Conservation (phyloP, 2,329 filamentous ascomycete genomes). For the Teratosphaeriaceae sp. region DNA sequence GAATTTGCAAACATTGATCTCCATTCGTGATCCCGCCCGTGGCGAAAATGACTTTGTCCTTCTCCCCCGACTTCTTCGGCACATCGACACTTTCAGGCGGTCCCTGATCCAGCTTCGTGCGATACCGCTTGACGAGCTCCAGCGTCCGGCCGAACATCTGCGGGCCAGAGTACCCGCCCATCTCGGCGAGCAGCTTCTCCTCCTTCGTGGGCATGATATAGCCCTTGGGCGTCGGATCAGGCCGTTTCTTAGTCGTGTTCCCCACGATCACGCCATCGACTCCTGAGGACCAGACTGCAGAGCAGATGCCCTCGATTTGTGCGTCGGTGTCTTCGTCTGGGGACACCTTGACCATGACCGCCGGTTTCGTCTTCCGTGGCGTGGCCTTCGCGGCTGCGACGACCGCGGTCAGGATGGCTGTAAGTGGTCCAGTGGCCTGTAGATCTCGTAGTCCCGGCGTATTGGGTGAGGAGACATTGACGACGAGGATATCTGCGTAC, state of each 20-base stretch:
- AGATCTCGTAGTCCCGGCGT: conserved; percentile 84
- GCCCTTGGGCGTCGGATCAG: conserved; percentile 61
- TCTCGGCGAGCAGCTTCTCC: conserved; percentile 61
- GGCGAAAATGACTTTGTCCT: conserved; percentile 80
- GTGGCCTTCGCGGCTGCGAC: conserved; percentile 68
- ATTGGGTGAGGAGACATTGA: conserved; percentile 96
- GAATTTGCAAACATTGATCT: conserved; percentile 69
- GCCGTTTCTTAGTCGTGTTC: conserved; percentile 86
- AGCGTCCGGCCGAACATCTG: conserved; percentile 78
- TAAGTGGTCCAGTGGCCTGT: conserved; percentile 78
- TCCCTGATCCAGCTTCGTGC: conserved; percentile 44
- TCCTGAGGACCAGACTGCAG: conserved; percentile 73
- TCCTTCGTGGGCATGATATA: conserved; percentile 61
- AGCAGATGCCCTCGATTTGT: conserved; percentile 82
- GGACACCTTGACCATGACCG: conserved; percentile 96
- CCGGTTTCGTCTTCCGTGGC: conserved; percentile 64
- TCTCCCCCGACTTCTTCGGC: conserved; percentile 2
- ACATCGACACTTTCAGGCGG: conserved; percentile 22
- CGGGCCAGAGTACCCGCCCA: conserved; percentile 85
- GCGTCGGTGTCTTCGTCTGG: conserved; percentile 84
- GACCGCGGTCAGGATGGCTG: conserved; percentile 71
- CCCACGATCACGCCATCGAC: conserved; percentile 95
- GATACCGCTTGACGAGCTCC: conserved; percentile 71
- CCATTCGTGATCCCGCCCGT: conserved; percentile 90
- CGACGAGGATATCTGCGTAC: conserved; percentile 93